A percentile compares a stretch with the other conserved stretches of the same genome.
phyloP scores from a whole-genome alignment of 306 rosid genomes.

The Bauhinia variegata region DNA sequence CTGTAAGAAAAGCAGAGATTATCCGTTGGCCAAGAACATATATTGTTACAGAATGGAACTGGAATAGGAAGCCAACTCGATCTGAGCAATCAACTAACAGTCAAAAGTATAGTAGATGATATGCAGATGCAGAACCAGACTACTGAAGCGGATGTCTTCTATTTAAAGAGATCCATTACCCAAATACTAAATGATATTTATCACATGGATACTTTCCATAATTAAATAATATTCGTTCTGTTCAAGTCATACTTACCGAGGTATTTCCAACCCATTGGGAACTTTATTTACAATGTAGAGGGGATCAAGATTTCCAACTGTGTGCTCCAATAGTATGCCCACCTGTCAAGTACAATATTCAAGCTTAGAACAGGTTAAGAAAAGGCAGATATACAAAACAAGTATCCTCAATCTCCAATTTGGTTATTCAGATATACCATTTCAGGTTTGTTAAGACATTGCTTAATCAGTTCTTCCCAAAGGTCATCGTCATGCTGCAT shows the following conservation, averaged over 20 bases:
- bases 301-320: conserved; percentile 82
- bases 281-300: conserved; percentile 89
- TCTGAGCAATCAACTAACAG: conserved; percentile 16
- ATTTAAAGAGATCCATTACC: conserved; percentile 15
- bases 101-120: background rate
- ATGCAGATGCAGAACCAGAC: conserved; percentile 29
- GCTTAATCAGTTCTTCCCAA: conserved; percentile 48
- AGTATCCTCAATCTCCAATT: conserved; percentile 10
- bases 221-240: conserved; percentile 14
- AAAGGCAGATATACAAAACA: conserved; percentile 7
- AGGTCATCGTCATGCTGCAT: conserved; percentile 53
- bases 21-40: conserved; percentile 7
- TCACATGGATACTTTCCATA: background rate
- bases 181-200: conserved; percentile 6
- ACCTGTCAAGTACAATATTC: conserved; percentile 61
- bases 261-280: conserved; percentile 93
- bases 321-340: conserved; percentile 91
- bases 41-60: conserved; percentile 23
- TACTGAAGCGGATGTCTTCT: background rate
- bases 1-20: conserved; percentile 48
- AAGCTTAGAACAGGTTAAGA: conserved; percentile 29
- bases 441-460: conserved; percentile 47
- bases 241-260: conserved; percentile 63
- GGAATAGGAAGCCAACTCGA: conserved; percentile 28
- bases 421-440: conserved; percentile 34